Evolutionary conservation across 192 early-diverging fungal species (phyloP), one percentile per base, ranked within the genome.

Genomic region (Podila minutissima): DNA sequence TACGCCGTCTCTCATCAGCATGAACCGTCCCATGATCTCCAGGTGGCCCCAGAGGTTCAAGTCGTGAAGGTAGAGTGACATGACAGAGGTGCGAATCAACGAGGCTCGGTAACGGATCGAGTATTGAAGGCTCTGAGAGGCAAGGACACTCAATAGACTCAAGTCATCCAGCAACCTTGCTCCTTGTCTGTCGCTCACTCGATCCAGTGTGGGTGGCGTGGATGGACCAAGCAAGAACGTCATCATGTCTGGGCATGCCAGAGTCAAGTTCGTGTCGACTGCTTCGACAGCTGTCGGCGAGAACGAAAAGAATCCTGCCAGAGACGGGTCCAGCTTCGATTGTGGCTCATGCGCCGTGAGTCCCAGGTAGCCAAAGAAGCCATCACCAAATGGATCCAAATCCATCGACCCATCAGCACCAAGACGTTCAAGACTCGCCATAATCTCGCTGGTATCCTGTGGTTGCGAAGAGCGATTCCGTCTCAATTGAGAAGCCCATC

Each of bases 1-100:
- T 17, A 37, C 57, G 0, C 79, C 83, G 76, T 88, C 82, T 0
- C 73, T 72, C 69, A 87, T 73, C 41, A 86, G 66, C 33, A 86
- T 62, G 51, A 83, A 88, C 5, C 82, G 72, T 41, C 72, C 65
- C 26, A 89, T 65, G 24, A 81, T 67, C 9, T 75, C 70, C 5
- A 89, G 57, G 62, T 89, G 83, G 20, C 71, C 72, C 37, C 75
- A 59, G 11, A 89, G 76, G 38, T 78, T 74, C 32, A 88, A 60
- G 53, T 85, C 83, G 29, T 84, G 74, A 37, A 89, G 77, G 35
- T 88, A 87, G 31, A 83, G 75, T 0, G 82, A 83, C 68, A 89
- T 66, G 12, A 86, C 83, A 55, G 82, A 88, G 10, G 82, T 74
- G 41, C 86, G 83, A 0, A 89, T 62, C 15, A 86, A 35, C 10